These are phyloP conservation scores for Paramecium sonneborni DNA, from an alignment of 73 alveolate species.

Conservation along the genomic window DNA sequence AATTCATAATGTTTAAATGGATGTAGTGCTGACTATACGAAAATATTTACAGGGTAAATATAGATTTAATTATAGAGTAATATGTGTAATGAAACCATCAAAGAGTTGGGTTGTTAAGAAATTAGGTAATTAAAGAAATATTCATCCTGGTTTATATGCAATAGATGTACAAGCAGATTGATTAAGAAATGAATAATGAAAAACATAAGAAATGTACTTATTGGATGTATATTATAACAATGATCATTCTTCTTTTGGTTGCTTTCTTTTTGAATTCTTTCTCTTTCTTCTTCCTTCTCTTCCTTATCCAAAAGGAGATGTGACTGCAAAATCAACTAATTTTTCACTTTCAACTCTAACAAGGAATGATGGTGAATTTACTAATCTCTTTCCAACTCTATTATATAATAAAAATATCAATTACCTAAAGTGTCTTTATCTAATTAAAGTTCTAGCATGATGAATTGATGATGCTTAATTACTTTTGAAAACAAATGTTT, in stretches of 20 bases:
- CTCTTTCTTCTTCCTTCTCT: conserved; percentile 88
- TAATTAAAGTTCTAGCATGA: conserved; percentile 96
- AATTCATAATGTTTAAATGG: background rate
- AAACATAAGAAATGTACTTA: background rate
- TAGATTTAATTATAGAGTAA: background rate
- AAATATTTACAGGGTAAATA: background rate
- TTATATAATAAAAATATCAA: background rate
- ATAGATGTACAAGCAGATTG: conserved; percentile 1
- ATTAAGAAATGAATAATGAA: background rate
- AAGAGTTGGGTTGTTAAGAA: background rate
- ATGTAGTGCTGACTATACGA: background rate
- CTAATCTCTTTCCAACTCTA: conserved; percentile 96
- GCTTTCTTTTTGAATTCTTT: conserved; percentile 77
- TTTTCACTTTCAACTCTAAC: conserved; percentile 96
- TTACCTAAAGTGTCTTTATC: conserved; percentile 93
- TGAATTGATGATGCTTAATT: conserved; percentile 90
- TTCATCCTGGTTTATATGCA: background rate
- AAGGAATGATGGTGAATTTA: conserved; percentile 96
- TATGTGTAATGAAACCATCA: conserved; percentile 9
- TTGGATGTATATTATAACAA: background rate
- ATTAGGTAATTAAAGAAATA: background rate
- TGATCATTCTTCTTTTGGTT: conserved; percentile 67
- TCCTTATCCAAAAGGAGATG: conserved; percentile 86
- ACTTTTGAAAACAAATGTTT: conserved; percentile 92
- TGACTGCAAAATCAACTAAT: conserved; percentile 90